These are phyloP conservation scores for Plasmodium coatneyi DNA, from an alignment of 169 alveolate species.

Conservation along the genomic window DNA sequence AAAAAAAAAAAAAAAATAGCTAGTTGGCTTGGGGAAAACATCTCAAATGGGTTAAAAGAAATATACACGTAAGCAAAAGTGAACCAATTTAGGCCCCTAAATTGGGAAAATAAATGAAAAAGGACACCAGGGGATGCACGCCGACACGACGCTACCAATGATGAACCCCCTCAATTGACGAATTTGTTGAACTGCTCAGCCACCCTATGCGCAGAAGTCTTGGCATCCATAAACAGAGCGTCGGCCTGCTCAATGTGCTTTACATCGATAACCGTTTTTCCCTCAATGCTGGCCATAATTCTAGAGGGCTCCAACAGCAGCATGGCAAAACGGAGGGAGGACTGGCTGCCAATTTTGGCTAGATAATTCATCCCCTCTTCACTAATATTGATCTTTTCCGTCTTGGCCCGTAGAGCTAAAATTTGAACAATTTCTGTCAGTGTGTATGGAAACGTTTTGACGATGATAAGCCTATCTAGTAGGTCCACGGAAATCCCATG, in stretches of 20 bases:
- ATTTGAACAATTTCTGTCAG: conserved; percentile 87
- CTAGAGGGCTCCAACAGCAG: conserved; percentile 98
- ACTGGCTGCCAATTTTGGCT: conserved; percentile 97
- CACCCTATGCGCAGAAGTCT: conserved; percentile 95
- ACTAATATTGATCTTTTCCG: conserved; percentile 95
- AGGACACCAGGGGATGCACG: background rate
- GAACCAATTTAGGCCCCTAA: background rate
- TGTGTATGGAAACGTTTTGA: conserved; percentile 97
- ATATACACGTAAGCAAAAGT: background rate
- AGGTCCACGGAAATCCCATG: conserved; percentile 99
- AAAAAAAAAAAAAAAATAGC: background rate
- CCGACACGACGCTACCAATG: background rate
- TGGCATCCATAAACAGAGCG: conserved; percentile 97
- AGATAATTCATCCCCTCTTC: conserved; percentile 96
- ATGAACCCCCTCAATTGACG: conserved; percentile 76
- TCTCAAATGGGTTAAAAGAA: background rate
- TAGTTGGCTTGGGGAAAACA: background rate
- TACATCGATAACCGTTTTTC: conserved; percentile 90
- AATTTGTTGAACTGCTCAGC: conserved; percentile 94
- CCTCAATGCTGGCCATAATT: conserved; percentile 94
- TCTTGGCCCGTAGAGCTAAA: conserved; percentile 96
- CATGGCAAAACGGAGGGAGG: conserved; percentile 96
- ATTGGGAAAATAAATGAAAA: background rate
- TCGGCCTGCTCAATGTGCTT: conserved; percentile 96
- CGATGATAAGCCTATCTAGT: conserved; percentile 98